A percentile compares a stretch with the other conserved stretches of the same genome.
Evolutionary conservation across 495 filamentous ascomycete genomes (phyloP).

Genomic region (Cudoniella acicularis): DNA sequence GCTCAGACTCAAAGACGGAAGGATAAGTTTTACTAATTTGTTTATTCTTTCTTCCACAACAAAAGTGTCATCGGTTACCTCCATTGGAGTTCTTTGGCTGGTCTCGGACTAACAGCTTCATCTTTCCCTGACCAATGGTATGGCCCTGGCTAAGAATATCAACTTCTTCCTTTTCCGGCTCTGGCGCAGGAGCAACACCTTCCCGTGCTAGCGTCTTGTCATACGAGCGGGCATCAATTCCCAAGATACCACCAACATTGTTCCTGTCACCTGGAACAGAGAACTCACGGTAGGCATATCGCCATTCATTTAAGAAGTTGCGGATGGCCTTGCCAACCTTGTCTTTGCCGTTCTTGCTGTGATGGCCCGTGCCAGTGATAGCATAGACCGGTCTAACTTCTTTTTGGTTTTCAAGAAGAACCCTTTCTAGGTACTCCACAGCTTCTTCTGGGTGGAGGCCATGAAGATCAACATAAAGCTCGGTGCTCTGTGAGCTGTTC

Average conservation of each 20-base stretch:
- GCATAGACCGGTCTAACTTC: constrained; percentile 81
- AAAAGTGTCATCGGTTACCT: constrained; percentile 16
- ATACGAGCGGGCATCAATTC: constrained; percentile 87
- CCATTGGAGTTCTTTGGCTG: constrained; percentile 46
- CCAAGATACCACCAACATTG: constrained; percentile 89
- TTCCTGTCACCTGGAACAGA: constrained; percentile 87
- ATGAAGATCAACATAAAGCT: constrained; percentile 94
- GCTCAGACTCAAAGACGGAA: too few relatives aligned
- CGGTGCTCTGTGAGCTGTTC: constrained; percentile 52
- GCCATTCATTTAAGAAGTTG: constrained; percentile 89
- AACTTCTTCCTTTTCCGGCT: constrained; percentile 41
- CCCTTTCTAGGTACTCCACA: constrained; percentile 85
- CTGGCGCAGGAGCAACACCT: constrained; percentile 22
- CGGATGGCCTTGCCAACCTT: constrained; percentile 95
- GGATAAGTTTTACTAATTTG: constrained; percentile 19
- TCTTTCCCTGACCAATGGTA: constrained; percentile 57
- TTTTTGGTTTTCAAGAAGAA: constrained; percentile 75
- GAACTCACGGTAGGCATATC: constrained; percentile 94
- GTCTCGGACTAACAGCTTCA: constrained; percentile 54
- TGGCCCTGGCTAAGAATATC: constrained; percentile 57
- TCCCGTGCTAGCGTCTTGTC: constrained; percentile 63
- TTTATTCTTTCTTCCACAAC: constrained; percentile 12
- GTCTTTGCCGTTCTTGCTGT: constrained; percentile 97
- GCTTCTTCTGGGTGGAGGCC: constrained; percentile 96
- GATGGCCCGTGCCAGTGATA: constrained; percentile 94